Evolutionary conservation across 23 red algal genomes (phyloP).

Genomic region (Gracilaria vermiculophylla): DNA sequence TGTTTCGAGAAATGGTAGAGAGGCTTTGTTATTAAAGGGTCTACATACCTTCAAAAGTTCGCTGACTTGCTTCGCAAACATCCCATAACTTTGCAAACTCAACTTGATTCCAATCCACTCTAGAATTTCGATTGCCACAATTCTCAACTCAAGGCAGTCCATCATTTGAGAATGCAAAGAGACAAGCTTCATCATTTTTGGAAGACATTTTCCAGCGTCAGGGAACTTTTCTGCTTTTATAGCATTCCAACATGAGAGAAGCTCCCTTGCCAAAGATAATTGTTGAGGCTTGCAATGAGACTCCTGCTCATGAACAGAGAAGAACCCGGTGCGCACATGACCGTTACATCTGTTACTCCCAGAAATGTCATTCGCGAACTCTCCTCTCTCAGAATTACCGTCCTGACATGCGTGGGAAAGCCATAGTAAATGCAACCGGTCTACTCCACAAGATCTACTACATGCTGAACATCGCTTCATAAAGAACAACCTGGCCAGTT

Average conservation of each 20-base stretch:
- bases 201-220: neutral
- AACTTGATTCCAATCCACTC: conserved; percentile 1
- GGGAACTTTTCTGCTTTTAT: neutral
- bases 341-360: neutral
- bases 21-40: too few species aligned
- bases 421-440: neutral
- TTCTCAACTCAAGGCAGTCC: conserved; percentile 9
- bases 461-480: neutral
- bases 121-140: neutral
- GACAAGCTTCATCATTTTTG: neutral
- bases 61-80: neutral
- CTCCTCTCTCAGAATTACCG: neutral
- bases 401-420: neutral
- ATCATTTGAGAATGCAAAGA: neutral
- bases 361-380: neutral
- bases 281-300: neutral
- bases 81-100: neutral
- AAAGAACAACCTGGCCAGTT: neutral
- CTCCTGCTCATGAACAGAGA: neutral
- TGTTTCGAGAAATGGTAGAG: neutral
- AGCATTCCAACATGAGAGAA: neutral
- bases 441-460: neutral
- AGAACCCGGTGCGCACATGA: neutral
- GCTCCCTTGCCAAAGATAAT: neutral
- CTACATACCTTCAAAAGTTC: neutral